Evolutionary conservation across 2,329 filamentous ascomycete species (phyloP), one percentile per base, ranked within the genome.

Genomic region (Didymella keratinophila): DNA sequence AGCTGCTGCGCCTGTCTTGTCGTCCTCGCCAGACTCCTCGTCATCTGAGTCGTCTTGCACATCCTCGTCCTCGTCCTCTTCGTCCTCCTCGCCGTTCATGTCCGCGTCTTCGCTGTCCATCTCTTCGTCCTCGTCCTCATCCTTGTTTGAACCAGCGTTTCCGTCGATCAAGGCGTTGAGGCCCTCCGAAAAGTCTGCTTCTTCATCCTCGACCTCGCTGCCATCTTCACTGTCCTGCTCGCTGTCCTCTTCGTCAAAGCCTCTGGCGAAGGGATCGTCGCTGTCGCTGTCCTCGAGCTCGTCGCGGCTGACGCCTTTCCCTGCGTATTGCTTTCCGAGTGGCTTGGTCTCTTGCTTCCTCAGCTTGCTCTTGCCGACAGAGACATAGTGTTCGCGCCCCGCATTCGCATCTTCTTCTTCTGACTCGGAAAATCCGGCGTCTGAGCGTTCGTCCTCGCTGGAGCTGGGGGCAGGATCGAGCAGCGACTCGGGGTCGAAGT

Each of bases 371-470:
- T 93, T 95, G 83, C 89, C 90, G 30, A 97, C 91, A 51, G 84
- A 78, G 42, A 90, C 85, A 73, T 98, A 98, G 75, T 98, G 94
- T 70, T 97, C 94, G 30, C 93, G 90, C 20, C 90, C 92, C 11
- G 83, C 82, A 60, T 85, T 78, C 11, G 74, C 80, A 66, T 83
- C 76, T 51, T 71, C 39, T 46, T 71, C 37, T 67, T 76, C 56
- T 21, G 41, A 43, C 23, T 76, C 78, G 16, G 71, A 73, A 12
- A 62, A 14, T 5, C 77, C 82, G 43, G 83, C 86, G 49, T 81
- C 84, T 14, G 77, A 82, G 42, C 80, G 81, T 45, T 85, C 85
- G 57, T 85, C 84, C 54, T 84, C 84, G 55, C 82, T 84, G n/a
- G 82, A 83, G 61, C 78, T 77, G 16, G 83, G 82, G 18, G 80